These are phyloP conservation scores for Yarrowia deformans DNA, from an alignment of 805 yeast genomes.

Conservation along the genomic window DNA sequence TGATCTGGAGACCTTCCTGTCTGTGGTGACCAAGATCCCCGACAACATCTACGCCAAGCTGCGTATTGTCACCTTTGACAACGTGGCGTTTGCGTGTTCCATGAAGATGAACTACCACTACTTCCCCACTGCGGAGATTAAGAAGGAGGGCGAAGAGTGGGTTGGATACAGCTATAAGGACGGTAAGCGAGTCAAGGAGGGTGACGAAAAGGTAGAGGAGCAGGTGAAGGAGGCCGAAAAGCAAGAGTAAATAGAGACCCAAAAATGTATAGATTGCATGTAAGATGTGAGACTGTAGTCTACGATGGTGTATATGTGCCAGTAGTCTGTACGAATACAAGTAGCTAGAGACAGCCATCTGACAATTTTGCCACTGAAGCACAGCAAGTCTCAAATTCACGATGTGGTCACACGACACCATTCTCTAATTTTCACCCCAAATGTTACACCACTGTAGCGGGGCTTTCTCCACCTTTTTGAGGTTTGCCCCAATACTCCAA, in stretches of 20 bases:
- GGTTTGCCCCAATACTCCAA: slow-evolving; percentile 6
- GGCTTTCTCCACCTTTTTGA: neutral
- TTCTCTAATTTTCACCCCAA: neutral
- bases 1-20: slow-evolving; percentile 70
- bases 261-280: slow-evolving; percentile 29
- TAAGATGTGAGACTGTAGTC: neutral
- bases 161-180: slow-evolving; percentile 56
- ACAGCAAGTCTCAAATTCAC: too few species aligned
- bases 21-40: slow-evolving; percentile 70
- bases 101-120: slow-evolving; percentile 88
- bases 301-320: too few species aligned
- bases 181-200: slow-evolving; percentile 43
- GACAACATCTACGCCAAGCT: slow-evolving; percentile 83
- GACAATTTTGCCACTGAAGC: neutral
- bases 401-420: neutral
- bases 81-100: slow-evolving; percentile 84
- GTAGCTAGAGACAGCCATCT: too few species aligned
- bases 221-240: slow-evolving; percentile 40
- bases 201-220: slow-evolving; percentile 41
- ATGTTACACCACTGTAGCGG: neutral
- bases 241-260: slow-evolving; percentile 37
- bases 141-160: slow-evolving; percentile 60
- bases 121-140: slow-evolving; percentile 65
- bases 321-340: too few species aligned
- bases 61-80: slow-evolving; percentile 82